Percentiles rank a stretch among this genome's conserved stretches.
These are phyloP conservation scores for Trichomonascaceae sp. DNA, from an alignment of 1,139 yeast species.

Conservation along the genomic window DNA sequence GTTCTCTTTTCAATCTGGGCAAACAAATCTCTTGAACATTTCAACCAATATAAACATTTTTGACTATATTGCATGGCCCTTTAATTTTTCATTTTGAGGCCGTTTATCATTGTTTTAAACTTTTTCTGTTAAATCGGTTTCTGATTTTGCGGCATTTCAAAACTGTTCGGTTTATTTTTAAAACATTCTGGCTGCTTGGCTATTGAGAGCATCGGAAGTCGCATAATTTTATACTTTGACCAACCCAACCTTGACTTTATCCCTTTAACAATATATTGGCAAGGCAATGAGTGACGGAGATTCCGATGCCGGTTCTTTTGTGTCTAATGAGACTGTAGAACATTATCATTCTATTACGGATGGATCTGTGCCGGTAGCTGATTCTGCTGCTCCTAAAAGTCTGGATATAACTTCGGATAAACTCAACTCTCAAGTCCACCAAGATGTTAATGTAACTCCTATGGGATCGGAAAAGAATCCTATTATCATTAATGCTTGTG, in stretches of 20 bases:
- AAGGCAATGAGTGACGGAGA: conserved; percentile 7
- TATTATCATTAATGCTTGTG: not conserved
- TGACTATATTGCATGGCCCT: no score
- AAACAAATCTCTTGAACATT: no score
- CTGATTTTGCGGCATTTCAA: not conserved
- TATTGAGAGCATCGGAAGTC: not conserved
- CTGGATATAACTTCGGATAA: not conserved
- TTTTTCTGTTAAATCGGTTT: not conserved
- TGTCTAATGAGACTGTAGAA: conserved; percentile 9
- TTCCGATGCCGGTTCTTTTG: not conserved
- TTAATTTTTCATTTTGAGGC: no score
- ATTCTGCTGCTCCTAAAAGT: not conserved
- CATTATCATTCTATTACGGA: conserved; percentile 6
- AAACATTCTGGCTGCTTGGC: not conserved
- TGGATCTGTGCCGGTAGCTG: not conserved
- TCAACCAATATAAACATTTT: no score
- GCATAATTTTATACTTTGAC: not conserved
- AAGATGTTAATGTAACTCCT: not conserved
- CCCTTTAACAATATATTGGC: not conserved
- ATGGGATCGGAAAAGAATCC: not conserved
- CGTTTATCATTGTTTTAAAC: not conserved
- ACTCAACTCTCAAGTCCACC: not conserved
- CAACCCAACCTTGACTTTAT: not conserved
- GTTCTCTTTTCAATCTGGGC: not conserved
- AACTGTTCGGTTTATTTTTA: not conserved